Conservation (phyloP, 2,329 filamentous ascomycete genomes). For the Alternaria alternata region DNA sequence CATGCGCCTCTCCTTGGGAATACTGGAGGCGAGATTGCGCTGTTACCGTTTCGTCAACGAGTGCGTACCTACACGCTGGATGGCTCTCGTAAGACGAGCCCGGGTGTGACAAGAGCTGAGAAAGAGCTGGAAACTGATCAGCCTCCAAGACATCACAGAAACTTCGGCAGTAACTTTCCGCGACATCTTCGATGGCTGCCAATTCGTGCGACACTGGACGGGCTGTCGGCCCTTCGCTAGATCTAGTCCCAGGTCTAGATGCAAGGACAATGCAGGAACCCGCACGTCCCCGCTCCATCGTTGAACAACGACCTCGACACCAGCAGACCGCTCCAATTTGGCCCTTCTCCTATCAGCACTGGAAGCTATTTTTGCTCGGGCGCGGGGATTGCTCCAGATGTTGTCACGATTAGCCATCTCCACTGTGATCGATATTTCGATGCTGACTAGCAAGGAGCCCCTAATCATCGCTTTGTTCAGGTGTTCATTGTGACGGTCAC, state of each 20-base stretch:
- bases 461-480: slow-evolving; percentile 14
- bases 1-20: slow-evolving; percentile 16
- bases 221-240: slow-evolving; percentile 16
- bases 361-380: slow-evolving; percentile 25
- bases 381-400: slow-evolving; percentile 14
- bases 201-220: slow-evolving; percentile 1
- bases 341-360: slow-evolving; percentile 20
- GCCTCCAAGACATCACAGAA: neutral
- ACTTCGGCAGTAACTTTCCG: slow-evolving; percentile 5
- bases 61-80: neutral
- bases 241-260: slow-evolving; percentile 30
- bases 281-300: slow-evolving; percentile 19
- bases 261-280: slow-evolving; percentile 36
- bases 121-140: neutral
- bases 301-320: slow-evolving; percentile 13
- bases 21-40: slow-evolving; percentile 28
- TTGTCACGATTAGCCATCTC: slow-evolving; percentile 4
- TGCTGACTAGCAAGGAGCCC: neutral
- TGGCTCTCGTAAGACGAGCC: neutral
- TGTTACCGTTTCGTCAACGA: slow-evolving; percentile 2
- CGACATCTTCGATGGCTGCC: slow-evolving; percentile 7
- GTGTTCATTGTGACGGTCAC: slow-evolving; percentile 10
- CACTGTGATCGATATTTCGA: slow-evolving; percentile 4
- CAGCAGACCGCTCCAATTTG: slow-evolving; percentile 16
- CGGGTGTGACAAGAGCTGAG: slow-evolving; percentile 12